Percentiles rank a stretch among this genome's conserved stretches.
phyloP scores from a whole-genome alignment of 2,329 filamentous ascomycete species.

The Neoascochyta sp. region DNA sequence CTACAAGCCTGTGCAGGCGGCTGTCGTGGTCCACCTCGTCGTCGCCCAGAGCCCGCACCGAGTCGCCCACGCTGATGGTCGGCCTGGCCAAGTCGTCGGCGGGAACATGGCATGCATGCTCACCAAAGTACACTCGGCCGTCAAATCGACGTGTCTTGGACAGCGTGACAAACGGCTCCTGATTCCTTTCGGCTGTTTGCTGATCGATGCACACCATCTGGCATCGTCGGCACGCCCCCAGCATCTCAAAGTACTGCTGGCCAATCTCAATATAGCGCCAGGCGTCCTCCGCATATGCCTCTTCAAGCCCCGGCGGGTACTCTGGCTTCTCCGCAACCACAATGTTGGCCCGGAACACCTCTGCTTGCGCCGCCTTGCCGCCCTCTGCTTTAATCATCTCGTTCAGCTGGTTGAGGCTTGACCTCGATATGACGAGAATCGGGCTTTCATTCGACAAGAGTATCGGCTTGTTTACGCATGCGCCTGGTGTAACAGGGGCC shows the following conservation, averaged over 20 bases:
- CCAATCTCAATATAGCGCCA: slow-evolving; percentile 71
- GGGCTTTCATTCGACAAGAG: slow-evolving; percentile 90
- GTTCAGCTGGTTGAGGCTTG: slow-evolving; percentile 77
- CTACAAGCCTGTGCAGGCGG: slow-evolving; percentile 22
- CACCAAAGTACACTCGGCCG: slow-evolving; percentile 85
- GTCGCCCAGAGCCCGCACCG: slow-evolving; percentile 29
- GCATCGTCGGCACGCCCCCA: slow-evolving; percentile 83
- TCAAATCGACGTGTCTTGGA: slow-evolving; percentile 80
- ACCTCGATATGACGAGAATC: slow-evolving; percentile 76
- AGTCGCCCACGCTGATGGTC: slow-evolving; percentile 39
- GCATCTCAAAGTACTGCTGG: slow-evolving; percentile 60
- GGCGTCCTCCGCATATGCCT: slow-evolving; percentile 73
- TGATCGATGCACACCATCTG: slow-evolving; percentile 98
- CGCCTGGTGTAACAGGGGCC: slow-evolving; percentile 45
- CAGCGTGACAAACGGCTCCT: slow-evolving; percentile 85
- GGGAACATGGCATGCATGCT: slow-evolving; percentile 57
- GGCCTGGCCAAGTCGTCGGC: slow-evolving; percentile 24
- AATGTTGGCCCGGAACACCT: slow-evolving; percentile 86
- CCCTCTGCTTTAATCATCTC: slow-evolving; percentile 61
- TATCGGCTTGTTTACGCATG: slow-evolving; percentile 58
- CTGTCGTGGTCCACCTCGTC: slow-evolving; percentile 26
- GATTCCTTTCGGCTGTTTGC: slow-evolving; percentile 67
- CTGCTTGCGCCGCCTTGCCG: slow-evolving; percentile 62
- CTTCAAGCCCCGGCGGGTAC: slow-evolving; percentile 44
- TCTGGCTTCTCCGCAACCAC: slow-evolving; percentile 56